These are phyloP conservation scores for Trametes sp. DNA, from an alignment of 1,284 basidiomycete species.

Conservation along the genomic window DNA sequence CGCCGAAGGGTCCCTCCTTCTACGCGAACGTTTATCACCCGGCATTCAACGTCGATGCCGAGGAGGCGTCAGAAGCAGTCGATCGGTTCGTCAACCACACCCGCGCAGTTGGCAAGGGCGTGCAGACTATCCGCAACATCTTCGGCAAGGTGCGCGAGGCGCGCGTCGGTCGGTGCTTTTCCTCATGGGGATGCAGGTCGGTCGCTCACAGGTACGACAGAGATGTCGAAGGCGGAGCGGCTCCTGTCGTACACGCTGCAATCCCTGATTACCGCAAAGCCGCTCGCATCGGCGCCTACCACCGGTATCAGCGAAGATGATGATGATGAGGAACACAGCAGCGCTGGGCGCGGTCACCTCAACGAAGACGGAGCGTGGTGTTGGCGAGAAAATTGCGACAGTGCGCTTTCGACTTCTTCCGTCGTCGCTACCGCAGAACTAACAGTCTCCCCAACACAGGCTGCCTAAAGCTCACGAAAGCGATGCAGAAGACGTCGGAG, in stretches of 20 bases:
- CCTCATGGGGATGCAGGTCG: not conserved
- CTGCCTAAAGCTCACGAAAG: constrained; percentile 79
- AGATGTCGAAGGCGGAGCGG: constrained; percentile 78
- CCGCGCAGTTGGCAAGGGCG: constrained; percentile 67
- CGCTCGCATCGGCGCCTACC: constrained; percentile 57
- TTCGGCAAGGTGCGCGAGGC: constrained; percentile 71
- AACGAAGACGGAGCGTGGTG: constrained; percentile 86
- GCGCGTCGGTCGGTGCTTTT: constrained; percentile 60
- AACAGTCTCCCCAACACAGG: constrained; percentile 51
- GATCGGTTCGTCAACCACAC: constrained; percentile 72
- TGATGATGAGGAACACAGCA: constrained; percentile 51
- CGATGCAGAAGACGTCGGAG: constrained; percentile 80
- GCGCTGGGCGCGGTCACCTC: constrained; percentile 57
- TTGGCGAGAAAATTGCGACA: constrained; percentile 79
- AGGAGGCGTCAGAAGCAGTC: constrained; percentile 65
- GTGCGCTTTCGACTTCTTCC: constrained; percentile 43
- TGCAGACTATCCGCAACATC: constrained; percentile 68
- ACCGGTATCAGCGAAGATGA: constrained; percentile 57
- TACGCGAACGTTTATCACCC: constrained; percentile 86
- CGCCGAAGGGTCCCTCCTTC: constrained; percentile 72
- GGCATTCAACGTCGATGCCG: constrained; percentile 80
- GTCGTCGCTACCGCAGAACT: not conserved
- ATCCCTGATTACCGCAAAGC: constrained; percentile 73
- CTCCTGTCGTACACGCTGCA: constrained; percentile 73
- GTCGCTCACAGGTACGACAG: constrained; percentile 44